Evolutionary conservation across 768 basidiomycete species (phyloP), one percentile per base, ranked within the genome.

Genomic region (Phaeotremella fagi): DNA sequence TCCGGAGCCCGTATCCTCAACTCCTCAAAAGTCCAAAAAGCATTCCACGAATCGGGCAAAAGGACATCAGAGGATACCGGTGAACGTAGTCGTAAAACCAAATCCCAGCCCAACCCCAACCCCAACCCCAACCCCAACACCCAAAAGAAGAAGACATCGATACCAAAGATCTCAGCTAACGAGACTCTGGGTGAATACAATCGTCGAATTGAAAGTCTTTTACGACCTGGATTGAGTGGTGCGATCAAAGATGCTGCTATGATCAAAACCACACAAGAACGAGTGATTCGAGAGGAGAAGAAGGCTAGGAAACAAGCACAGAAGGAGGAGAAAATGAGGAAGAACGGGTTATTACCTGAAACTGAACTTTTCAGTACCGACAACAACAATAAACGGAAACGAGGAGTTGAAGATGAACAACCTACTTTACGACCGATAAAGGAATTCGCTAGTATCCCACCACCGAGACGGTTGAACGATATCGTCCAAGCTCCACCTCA

Each of bases 161-260:
- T 64, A 22, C 61, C 58, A 3, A 54, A 48, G 27, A 74, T 74
- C 28, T 20, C 60, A 37, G 63, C 68, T 1, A 56, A 64, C 15
- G 72, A 74, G 51, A 51, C 60, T 5, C 48, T 74, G 22, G 67
- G 64, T 12, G 68, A 70, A 25, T 74, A 64, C 50, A 74, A 74
- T 52, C 56, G 68, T n/a, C 57, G 72, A 12, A 55, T 74, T 15
- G 72, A 74, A 43, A 44, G 60, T 16, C 27, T 63, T 2, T 50
- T 74, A n/a, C 47, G 72, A 37, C 67, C 68, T 1, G 67, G 62
- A 3, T 68, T 74, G 6, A 58, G 45, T 25, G 48, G 63, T 29
- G 70, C 72, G 14, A 74, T 74, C 26, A 70, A 71, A 45, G 50
- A 52, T 27, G 72, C 70, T 2, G 55, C 52, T 2, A 46, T 55